Conservation (phyloP, 768 basidiomycete species). For the Boletus fagicola region DNA sequence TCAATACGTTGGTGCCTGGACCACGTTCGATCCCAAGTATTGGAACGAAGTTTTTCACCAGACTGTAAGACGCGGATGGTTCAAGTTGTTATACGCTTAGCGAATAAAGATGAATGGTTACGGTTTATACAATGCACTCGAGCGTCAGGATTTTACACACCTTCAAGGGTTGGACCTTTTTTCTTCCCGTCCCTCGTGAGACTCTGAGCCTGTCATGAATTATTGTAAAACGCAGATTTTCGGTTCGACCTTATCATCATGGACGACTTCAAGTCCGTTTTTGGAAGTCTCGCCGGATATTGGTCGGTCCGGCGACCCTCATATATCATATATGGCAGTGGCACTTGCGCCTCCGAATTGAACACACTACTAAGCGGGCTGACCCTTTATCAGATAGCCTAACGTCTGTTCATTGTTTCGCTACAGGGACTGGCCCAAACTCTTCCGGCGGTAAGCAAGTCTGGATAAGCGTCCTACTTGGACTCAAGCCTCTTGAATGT, state of each 20-base stretch:
- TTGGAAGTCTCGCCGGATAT: constrained; percentile 3
- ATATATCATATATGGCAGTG: too few species aligned
- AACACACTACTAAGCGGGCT: too few species aligned
- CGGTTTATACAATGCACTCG: background rate
- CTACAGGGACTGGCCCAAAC: background rate
- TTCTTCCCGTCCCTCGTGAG: background rate
- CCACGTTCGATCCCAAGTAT: background rate
- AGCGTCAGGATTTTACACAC: background rate
- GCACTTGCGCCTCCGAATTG: too few species aligned
- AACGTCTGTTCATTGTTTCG: background rate
- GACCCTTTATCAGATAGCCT: background rate
- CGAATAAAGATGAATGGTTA: background rate
- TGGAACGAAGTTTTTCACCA: background rate
- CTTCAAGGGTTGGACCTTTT: background rate
- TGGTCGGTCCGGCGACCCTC: background rate
- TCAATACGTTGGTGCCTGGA: too few species aligned
- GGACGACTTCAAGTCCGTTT: constrained; percentile 1
- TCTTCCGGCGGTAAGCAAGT: background rate
- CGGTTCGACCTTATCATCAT: background rate
- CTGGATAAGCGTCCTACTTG: background rate
- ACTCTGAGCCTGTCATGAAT: too few species aligned
- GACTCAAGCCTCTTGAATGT: background rate
- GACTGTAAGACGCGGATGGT: background rate
- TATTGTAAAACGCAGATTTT: too few species aligned
- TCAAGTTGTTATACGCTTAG: background rate